These are phyloP conservation scores for Candida oleophila DNA, from an alignment of 805 yeast species.

Conservation along the genomic window DNA sequence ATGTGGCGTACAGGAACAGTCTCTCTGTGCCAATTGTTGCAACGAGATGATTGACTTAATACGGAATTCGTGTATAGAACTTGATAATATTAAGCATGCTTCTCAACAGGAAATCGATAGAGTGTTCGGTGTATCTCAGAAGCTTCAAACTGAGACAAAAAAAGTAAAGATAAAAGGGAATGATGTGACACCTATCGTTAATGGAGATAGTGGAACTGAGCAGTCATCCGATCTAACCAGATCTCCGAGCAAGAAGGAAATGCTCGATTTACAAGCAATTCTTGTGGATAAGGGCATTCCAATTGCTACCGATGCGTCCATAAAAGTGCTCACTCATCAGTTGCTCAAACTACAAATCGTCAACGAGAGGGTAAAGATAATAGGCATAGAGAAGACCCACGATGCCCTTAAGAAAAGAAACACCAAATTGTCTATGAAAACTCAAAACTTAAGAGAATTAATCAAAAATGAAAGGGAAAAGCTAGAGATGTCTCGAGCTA, in stretches of 20 bases:
- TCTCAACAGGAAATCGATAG: conserved; percentile 24
- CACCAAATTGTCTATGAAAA: background rate
- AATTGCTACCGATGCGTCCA: background rate
- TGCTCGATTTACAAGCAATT: background rate
- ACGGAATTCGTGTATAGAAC: conserved; percentile 23
- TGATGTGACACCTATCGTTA: too few species aligned
- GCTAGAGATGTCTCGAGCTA: background rate
- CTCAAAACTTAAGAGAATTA: background rate
- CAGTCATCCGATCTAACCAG: too few species aligned
- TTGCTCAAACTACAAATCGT: conserved; percentile 1
- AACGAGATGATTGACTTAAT: conserved; percentile 18
- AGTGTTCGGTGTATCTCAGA: conserved; percentile 20
- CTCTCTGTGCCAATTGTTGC: conserved; percentile 23
- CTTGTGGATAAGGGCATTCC: background rate
- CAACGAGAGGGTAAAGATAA: conserved; percentile 3
- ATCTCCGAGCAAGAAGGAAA: background rate
- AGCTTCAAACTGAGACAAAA: conserved; percentile 10
- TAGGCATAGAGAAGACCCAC: background rate
- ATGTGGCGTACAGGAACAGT: conserved; percentile 10
- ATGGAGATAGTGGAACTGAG: too few species aligned
- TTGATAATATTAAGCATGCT: conserved; percentile 20
- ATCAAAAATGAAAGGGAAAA: background rate
- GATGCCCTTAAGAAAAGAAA: background rate
- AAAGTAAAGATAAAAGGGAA: too few species aligned
- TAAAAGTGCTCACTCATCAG: conserved; percentile 4